phyloP scores from a whole-genome alignment of 2,329 filamentous ascomycete genomes.

The Cryphonectria naterciae region DNA sequence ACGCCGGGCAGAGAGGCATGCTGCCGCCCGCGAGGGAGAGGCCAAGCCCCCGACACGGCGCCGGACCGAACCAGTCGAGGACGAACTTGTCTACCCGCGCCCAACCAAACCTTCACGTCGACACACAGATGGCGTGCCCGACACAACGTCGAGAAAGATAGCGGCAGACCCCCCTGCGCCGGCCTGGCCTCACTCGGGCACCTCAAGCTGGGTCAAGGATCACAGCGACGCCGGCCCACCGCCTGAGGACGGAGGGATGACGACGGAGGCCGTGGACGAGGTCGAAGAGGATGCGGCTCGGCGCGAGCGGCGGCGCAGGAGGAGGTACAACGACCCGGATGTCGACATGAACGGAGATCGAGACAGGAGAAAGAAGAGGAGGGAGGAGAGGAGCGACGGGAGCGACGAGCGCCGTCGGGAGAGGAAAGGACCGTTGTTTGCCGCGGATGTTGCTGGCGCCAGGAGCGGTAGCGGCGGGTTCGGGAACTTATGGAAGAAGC shows the following conservation, averaged over 20 bases:
- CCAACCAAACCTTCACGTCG: constrained; percentile 28
- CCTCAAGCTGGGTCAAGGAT: constrained; percentile 69
- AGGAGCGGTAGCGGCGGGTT: constrained; percentile 41
- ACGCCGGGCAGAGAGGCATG: constrained; percentile 57
- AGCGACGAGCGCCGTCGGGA: constrained; percentile 49
- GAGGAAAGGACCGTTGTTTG: constrained; percentile 46
- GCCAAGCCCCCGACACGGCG: constrained; percentile 47
- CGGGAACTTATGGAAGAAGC: constrained; percentile 63
- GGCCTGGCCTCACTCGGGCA: constrained; percentile 65
- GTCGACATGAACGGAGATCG: constrained; percentile 38
- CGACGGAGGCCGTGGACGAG: constrained; percentile 44
- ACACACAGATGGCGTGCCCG: constrained; percentile 31
- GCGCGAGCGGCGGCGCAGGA: constrained; percentile 52
- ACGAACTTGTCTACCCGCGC: constrained; percentile 51
- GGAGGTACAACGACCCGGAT: constrained; percentile 49
- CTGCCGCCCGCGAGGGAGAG: constrained; percentile 47
- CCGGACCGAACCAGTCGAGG: constrained; percentile 46
- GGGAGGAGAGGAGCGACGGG: constrained; percentile 44
- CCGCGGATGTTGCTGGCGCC: constrained; percentile 47
- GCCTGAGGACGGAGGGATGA: constrained; percentile 46
- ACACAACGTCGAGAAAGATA: constrained; percentile 24
- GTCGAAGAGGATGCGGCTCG: constrained; percentile 56
- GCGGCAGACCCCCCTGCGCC: constrained; percentile 34
- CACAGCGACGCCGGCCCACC: constrained; percentile 65
- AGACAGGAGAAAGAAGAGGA: constrained; percentile 34